phyloP scores from a whole-genome alignment of 2,329 filamentous ascomycete species.

The Colletotrichum theobromicola region DNA sequence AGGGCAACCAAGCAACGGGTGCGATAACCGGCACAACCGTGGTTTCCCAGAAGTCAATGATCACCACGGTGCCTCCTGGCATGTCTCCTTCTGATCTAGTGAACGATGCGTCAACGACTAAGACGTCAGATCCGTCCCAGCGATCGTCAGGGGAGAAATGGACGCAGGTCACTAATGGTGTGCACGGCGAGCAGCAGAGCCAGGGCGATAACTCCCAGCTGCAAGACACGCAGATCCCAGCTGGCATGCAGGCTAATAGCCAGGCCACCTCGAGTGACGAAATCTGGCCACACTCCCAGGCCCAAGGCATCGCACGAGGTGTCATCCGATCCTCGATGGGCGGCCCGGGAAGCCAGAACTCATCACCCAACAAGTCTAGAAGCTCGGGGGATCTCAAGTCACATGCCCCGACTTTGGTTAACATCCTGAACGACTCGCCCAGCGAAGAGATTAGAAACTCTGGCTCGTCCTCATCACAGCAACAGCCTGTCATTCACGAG shows the following conservation, averaged over 20 bases:
- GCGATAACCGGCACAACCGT: slow-evolving; percentile 56
- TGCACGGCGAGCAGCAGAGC: slow-evolving; percentile 50
- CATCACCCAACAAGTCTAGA: slow-evolving; percentile 35
- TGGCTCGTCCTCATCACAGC: slow-evolving; percentile 19
- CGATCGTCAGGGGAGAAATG: slow-evolving; percentile 69
- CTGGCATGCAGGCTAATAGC: slow-evolving; percentile 35
- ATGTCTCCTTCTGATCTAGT: slow-evolving; percentile 64
- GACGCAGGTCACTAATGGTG: slow-evolving; percentile 76
- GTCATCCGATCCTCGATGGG: slow-evolving; percentile 30
- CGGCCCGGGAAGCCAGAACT: slow-evolving; percentile 40
- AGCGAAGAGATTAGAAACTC: slow-evolving; percentile 36
- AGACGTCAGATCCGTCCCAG: slow-evolving; percentile 76
- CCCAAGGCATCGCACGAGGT: slow-evolving; percentile 52
- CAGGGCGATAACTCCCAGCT: slow-evolving; percentile 44
- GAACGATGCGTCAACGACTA: slow-evolving; percentile 95
- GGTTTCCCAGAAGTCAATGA: slow-evolving; percentile 67
- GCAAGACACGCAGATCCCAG: slow-evolving; percentile 58
- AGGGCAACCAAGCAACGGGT: slow-evolving; percentile 42
- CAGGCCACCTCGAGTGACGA: slow-evolving; percentile 58
- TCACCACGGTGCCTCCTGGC: slow-evolving; percentile 62
- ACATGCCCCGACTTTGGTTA: slow-evolving; percentile 38
- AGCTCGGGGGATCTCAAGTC: slow-evolving; percentile 38
- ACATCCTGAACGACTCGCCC: slow-evolving; percentile 45
- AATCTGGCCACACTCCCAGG: slow-evolving; percentile 64
- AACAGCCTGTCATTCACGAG: slow-evolving; percentile 51